phyloP scores from a whole-genome alignment of 2,329 filamentous ascomycete species.

The Plectosphaerella sp. region DNA sequence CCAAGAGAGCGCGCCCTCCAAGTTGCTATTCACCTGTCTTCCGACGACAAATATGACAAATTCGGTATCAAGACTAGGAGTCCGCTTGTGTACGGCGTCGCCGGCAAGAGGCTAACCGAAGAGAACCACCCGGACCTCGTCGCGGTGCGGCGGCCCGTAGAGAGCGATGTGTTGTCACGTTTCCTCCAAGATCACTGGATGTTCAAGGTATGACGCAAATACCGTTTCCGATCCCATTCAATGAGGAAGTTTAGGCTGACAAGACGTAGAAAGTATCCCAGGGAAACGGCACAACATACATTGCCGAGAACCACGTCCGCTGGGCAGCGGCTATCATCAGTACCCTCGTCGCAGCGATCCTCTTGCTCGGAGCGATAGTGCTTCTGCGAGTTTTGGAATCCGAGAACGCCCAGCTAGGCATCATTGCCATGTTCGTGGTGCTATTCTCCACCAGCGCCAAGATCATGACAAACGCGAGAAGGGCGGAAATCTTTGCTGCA shows the following conservation, averaged over 20 bases:
- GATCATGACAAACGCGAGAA: constrained; percentile 10
- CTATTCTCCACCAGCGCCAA: constrained; percentile 12
- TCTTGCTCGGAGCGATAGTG: constrained; percentile 7
- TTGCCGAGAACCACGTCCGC: background rate
- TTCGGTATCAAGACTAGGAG: background rate
- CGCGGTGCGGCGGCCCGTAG: constrained; percentile 3
- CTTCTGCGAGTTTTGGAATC: constrained; percentile 4
- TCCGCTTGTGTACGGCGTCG: background rate
- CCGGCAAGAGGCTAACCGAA: background rate
- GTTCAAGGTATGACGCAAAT: constrained; percentile 4
- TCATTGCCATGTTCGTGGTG: constrained; percentile 11
- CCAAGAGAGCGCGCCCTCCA: background rate
- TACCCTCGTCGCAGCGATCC: background rate
- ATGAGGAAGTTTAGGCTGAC: background rate
- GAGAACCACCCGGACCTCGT: background rate
- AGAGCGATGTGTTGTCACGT: constrained; percentile 6
- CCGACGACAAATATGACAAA: background rate
- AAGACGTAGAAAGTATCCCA: too few species aligned
- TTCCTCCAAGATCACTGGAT: constrained; percentile 5
- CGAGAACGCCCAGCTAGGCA: constrained; percentile 5
- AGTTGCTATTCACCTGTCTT: background rate
- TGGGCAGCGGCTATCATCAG: constrained; percentile 2
- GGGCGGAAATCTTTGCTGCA: constrained; percentile 11
- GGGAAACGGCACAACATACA: background rate
- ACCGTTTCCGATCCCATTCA: too few species aligned